phyloP scores from a whole-genome alignment of 208 protist species.

The Acanthamoeba healyi region DNA sequence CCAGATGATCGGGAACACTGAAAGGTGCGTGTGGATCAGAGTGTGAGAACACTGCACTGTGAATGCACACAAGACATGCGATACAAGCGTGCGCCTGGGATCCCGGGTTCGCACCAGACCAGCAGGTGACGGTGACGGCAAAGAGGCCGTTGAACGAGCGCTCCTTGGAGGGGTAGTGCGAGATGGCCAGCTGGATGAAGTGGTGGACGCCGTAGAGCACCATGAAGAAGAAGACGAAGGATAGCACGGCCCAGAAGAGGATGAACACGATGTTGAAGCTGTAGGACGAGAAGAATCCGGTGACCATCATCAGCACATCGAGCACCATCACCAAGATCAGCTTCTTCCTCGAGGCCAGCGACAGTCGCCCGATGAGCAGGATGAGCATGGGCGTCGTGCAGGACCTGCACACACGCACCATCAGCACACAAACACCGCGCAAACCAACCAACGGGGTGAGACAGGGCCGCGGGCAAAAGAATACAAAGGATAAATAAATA shows the following conservation, averaged over 20 bases:
- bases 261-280: constrained; percentile 7
- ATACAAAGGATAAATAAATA: too few relatives aligned
- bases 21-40: background rate
- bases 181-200: constrained; percentile 29
- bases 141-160: background rate
- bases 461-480: too few relatives aligned
- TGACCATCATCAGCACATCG: background rate
- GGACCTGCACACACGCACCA: background rate
- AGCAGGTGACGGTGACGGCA: background rate
- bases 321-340: background rate
- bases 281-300: background rate
- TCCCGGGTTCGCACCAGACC: background rate
- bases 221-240: constrained; percentile 38
- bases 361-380: background rate
- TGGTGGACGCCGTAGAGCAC: background rate
- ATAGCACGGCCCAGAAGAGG: background rate
- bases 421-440: too few relatives aligned
- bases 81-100: background rate
- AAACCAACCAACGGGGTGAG: too few relatives aligned
- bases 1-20: constrained; percentile 1
- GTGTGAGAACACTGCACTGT: background rate
- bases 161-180: background rate
- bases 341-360: background rate
- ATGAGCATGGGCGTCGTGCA: constrained; percentile 2
- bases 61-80: background rate